phyloP scores from a whole-genome alignment of 352 stramenopile genomes.

The Pythium rhizo-oryzae region DNA sequence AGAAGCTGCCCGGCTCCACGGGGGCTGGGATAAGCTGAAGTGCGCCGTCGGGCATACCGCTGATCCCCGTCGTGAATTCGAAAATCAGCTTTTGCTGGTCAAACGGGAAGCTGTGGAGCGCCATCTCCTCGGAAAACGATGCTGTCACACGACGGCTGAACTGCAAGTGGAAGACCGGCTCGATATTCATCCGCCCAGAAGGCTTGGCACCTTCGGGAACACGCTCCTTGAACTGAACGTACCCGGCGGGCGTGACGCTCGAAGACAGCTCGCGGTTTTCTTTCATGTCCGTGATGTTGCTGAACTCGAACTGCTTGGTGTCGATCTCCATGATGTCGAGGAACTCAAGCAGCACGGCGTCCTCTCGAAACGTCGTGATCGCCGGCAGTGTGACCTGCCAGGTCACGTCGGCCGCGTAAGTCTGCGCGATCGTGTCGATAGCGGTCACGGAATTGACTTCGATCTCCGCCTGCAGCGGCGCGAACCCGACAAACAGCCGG shows the following conservation, averaged over 20 bases:
- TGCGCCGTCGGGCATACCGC: conserved; percentile 22
- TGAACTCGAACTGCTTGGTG: conserved; percentile 35
- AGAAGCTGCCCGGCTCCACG: conserved; percentile 43
- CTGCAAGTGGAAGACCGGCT: conserved; percentile 33
- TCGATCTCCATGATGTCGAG: conserved; percentile 38
- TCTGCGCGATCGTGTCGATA: conserved; percentile 35
- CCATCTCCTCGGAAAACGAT: conserved; percentile 59
- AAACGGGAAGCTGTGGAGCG: conserved; percentile 55
- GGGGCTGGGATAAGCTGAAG: conserved; percentile 11
- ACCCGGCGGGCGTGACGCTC: conserved; percentile 7
- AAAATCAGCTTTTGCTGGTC: conserved; percentile 66
- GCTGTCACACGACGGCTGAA: conserved; percentile 45
- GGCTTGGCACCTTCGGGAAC: background rate
- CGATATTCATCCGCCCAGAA: background rate
- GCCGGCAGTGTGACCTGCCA: conserved; percentile 34
- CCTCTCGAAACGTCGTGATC: conserved; percentile 35
- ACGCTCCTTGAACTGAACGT: conserved; percentile 7
- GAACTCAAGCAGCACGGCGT: conserved; percentile 33
- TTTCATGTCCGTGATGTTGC: conserved; percentile 32
- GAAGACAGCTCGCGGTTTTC: conserved; percentile 12
- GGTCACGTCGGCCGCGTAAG: conserved; percentile 36
- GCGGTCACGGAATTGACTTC: conserved; percentile 33
- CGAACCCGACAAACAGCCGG: conserved; percentile 29
- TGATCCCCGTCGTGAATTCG: conserved; percentile 30
- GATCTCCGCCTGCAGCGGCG: conserved; percentile 26